Conservation (phyloP, 139 green algal genomes). For the Picochlorum sp. region DNA sequence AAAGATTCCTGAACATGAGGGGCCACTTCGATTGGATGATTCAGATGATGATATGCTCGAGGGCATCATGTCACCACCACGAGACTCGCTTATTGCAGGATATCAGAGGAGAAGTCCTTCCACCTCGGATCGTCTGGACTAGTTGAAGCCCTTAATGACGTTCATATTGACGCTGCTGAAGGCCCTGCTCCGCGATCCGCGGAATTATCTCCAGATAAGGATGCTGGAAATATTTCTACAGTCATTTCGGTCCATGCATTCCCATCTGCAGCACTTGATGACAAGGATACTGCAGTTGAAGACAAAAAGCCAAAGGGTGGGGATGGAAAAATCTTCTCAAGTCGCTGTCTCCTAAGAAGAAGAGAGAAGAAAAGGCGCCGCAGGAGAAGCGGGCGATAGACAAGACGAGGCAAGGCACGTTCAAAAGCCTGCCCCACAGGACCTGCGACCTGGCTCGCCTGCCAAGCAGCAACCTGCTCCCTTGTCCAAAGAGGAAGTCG, state of each 20-base stretch:
- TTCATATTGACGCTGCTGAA: neutral
- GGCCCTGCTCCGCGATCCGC: neutral
- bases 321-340: neutral
- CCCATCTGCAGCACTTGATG: neutral
- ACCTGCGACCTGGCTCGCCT: too few relatives aligned
- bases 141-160: neutral
- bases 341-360: constrained; percentile 2
- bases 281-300: neutral
- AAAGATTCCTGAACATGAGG: neutral
- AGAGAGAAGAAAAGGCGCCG: neutral
- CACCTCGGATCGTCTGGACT: neutral
- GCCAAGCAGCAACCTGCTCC: neutral
- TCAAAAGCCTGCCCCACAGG: too few relatives aligned
- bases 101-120: neutral
- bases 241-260: constrained; percentile 3
- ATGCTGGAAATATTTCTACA: neutral
- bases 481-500: neutral
- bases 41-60: neutral
- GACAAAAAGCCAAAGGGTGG: neutral
- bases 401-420: too few relatives aligned
- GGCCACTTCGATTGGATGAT: neutral
- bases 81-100: neutral
- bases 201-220: neutral
- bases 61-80: neutral
- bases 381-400: neutral